Evolutionary conservation across 208 protist species (phyloP).

Genomic region (Acanthamoeba royreba): DNA sequence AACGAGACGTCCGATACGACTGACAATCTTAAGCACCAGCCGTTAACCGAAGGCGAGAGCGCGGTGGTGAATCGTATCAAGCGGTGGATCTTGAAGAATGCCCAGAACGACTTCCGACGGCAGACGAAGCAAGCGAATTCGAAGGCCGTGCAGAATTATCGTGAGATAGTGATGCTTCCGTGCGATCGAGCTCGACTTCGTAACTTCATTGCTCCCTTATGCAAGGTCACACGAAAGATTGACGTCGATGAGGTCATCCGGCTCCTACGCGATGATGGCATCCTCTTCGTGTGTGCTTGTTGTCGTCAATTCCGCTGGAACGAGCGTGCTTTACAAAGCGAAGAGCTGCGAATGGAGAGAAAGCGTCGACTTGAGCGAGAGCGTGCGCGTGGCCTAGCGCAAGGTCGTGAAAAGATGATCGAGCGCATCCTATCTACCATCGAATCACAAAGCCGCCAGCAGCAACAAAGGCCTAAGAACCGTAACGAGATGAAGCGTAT

Average conservation of each 20-base stretch:
- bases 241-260: not conserved
- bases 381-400: not conserved
- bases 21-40: too few species aligned
- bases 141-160: not conserved
- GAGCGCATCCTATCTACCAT: not conserved
- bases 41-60: not conserved
- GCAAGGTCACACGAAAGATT: not conserved
- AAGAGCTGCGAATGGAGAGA: not conserved
- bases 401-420: not conserved
- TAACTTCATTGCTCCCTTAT: not conserved
- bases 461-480: not conserved
- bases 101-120: not conserved
- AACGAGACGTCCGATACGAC: too few species aligned
- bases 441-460: not conserved
- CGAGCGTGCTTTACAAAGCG: not conserved
- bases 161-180: not conserved
- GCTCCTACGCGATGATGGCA: not conserved
- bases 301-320: not conserved
- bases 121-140: not conserved
- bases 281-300: not conserved
- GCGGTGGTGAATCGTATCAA: not conserved
- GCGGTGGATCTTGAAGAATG: not conserved
- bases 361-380: not conserved
- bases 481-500: not conserved
- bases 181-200: not conserved